Evolutionary conservation across 2,329 filamentous ascomycete species (phyloP).

Genomic region (Epichloe amarillans): DNA sequence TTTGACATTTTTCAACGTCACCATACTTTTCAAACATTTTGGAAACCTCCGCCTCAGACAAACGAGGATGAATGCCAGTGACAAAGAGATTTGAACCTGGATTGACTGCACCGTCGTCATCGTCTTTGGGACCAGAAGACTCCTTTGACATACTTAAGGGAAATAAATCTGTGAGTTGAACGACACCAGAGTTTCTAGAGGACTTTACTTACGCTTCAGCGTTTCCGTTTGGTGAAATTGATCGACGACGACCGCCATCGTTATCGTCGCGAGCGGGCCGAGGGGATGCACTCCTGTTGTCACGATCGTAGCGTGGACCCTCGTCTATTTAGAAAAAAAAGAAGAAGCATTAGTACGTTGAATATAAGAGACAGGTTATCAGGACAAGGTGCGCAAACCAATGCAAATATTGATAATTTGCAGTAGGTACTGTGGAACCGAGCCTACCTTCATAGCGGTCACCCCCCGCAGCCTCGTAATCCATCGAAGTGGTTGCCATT

Average conservation of each 20-base stretch:
- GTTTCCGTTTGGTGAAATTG: slow-evolving; percentile 45
- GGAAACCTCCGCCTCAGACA: slow-evolving; percentile 79
- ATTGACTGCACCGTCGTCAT: slow-evolving; percentile 73
- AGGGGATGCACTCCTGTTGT: slow-evolving; percentile 53
- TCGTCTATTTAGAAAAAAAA: slow-evolving; percentile 34
- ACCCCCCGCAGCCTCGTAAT: slow-evolving; percentile 55
- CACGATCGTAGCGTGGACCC: slow-evolving; percentile 50
- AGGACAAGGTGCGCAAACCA: neutral
- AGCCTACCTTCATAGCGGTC: slow-evolving; percentile 49
- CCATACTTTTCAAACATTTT: slow-evolving; percentile 98
- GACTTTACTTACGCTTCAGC: slow-evolving; percentile 14
- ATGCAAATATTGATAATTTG: neutral
- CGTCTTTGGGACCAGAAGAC: slow-evolving; percentile 37
- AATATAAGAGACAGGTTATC: neutral
- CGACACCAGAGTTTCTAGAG: neutral
- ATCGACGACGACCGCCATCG: slow-evolving; percentile 46
- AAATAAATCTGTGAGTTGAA: neutral
- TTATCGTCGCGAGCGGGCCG: slow-evolving; percentile 47
- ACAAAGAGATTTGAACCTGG: slow-evolving; percentile 97
- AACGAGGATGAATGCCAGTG: slow-evolving; percentile 88
- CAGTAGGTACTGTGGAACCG: slow-evolving; percentile 2
- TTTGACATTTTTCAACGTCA: slow-evolving; percentile 97
- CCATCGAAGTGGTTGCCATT: slow-evolving; percentile 55
- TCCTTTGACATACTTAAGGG: slow-evolving; percentile 35
- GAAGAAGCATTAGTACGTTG: neutral